phyloP scores from a whole-genome alignment of 2,329 filamentous ascomycete genomes.

The Mycosphaerella arachidis region DNA sequence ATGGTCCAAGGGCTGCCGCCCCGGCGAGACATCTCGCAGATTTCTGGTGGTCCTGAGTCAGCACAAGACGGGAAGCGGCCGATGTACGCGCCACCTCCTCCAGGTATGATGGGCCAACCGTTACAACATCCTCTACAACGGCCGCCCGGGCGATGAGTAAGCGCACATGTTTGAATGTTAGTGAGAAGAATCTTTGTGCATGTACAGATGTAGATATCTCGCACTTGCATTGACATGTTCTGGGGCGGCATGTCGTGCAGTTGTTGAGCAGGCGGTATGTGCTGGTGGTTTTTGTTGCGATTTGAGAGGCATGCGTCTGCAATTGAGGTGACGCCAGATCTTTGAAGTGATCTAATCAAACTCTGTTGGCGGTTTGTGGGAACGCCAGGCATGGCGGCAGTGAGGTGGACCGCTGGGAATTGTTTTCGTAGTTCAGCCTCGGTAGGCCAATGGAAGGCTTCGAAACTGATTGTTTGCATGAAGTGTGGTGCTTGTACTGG shows the following conservation, averaged over 20 bases:
- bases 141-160: constrained; percentile 10
- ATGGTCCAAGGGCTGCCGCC: constrained; percentile 38
- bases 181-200: not conserved
- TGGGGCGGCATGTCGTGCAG: not conserved
- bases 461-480: not conserved
- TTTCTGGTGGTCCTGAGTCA: constrained; percentile 50
- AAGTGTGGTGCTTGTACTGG: not conserved
- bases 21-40: constrained; percentile 58
- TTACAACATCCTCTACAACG: constrained; percentile 16
- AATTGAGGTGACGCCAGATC: not conserved
- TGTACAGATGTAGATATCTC: constrained; percentile 23
- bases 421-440: not conserved
- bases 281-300: not conserved
- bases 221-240: not conserved
- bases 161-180: not conserved
- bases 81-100: constrained; percentile 45
- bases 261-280: not conserved
- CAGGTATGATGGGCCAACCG: constrained; percentile 38
- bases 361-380: not conserved
- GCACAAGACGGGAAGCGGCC: constrained; percentile 54
- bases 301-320: not conserved
- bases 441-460: not conserved
- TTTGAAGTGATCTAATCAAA: not conserved
- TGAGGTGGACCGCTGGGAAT: no score
- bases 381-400: not conserved